A percentile compares a stretch with the other conserved stretches of the same genome.
Conservation (phyloP, 441 rosid species). For the Croton laevigatus region DNA sequence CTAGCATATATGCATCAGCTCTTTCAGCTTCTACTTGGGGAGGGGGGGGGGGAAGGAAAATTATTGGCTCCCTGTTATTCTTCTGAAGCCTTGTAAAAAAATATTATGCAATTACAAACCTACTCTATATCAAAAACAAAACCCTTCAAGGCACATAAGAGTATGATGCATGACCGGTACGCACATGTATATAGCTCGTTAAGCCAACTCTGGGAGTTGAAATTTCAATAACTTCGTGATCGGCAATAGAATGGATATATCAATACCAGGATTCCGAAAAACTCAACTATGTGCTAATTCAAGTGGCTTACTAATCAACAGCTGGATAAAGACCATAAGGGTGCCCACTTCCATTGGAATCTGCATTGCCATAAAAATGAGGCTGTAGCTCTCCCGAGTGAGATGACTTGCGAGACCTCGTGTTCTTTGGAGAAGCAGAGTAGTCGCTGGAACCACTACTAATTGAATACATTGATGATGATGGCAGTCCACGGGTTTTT, state of each 20-base stretch:
- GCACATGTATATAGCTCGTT: constrained; percentile 2
- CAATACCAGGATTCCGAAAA: background rate
- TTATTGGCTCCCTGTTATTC: constrained; percentile 29
- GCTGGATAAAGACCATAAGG: constrained; percentile 36
- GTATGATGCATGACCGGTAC: constrained; percentile 7
- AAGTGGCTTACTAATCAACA: constrained; percentile 28
- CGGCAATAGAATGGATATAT: constrained; percentile 16
- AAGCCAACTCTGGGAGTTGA: constrained; percentile 12
- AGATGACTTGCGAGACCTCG: constrained; percentile 55
- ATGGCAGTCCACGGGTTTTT: constrained; percentile 68
- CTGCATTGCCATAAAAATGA: constrained; percentile 37
- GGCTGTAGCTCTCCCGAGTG: constrained; percentile 63
- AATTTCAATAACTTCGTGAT: constrained; percentile 17
- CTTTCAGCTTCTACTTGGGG: constrained; percentile 9
- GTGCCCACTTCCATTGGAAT: constrained; percentile 57
- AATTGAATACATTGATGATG: constrained; percentile 58
- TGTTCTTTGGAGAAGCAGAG: constrained; percentile 48
- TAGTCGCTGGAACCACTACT: constrained; percentile 52
- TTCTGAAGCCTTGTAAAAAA: constrained; percentile 22
- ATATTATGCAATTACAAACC: constrained; percentile 21
- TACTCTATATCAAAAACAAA: constrained; percentile 19
- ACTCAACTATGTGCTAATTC: constrained; percentile 10
- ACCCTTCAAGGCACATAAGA: background rate
- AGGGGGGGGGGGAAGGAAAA: constrained; percentile 18
- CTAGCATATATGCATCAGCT: constrained; percentile 19